These are phyloP conservation scores for Ceratocystis variospora DNA, from an alignment of 2,329 filamentous ascomycete genomes.

Conservation along the genomic window DNA sequence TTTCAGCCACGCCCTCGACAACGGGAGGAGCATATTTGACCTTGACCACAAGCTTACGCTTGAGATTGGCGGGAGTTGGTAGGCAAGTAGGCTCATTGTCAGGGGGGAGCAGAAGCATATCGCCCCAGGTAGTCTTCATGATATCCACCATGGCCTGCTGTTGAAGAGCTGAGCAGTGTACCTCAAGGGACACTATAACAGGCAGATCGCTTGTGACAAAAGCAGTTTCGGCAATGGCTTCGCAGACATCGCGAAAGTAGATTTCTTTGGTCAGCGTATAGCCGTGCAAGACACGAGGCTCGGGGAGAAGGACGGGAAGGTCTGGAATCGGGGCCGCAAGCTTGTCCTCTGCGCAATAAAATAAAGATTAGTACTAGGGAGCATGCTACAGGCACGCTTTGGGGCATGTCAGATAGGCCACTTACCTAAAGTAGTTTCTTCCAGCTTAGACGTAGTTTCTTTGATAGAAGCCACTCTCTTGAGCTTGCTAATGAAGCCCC, in stretches of 20 bases:
- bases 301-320: conserved; percentile 30
- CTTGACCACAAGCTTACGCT: conserved; percentile 70
- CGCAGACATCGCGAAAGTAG: conserved; percentile 73
- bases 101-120: conserved; percentile 47
- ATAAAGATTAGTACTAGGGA: conserved; percentile 16
- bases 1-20: conserved; percentile 23
- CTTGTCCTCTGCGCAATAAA: conserved; percentile 11
- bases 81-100: conserved; percentile 37
- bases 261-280: conserved; percentile 85
- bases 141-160: conserved; percentile 86
- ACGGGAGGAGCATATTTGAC: conserved; percentile 51
- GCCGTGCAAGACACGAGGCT: conserved; percentile 72
- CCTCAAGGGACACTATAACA: conserved; percentile 86
- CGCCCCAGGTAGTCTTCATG: conserved; percentile 74
- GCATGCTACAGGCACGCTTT: conserved; percentile 19
- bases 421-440: conserved; percentile 36
- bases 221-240: conserved; percentile 62
- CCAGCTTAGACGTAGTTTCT: conserved; percentile 34
- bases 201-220: conserved; percentile 66
- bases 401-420: not conserved
- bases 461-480: conserved; percentile 34
- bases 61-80: conserved; percentile 55
- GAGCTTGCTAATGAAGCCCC: conserved; percentile 44
- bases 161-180: conserved; percentile 68
- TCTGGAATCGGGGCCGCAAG: conserved; percentile 4